Evolutionary conservation across 495 filamentous ascomycete species (phyloP).

Genomic region (Bombardia bombarda): DNA sequence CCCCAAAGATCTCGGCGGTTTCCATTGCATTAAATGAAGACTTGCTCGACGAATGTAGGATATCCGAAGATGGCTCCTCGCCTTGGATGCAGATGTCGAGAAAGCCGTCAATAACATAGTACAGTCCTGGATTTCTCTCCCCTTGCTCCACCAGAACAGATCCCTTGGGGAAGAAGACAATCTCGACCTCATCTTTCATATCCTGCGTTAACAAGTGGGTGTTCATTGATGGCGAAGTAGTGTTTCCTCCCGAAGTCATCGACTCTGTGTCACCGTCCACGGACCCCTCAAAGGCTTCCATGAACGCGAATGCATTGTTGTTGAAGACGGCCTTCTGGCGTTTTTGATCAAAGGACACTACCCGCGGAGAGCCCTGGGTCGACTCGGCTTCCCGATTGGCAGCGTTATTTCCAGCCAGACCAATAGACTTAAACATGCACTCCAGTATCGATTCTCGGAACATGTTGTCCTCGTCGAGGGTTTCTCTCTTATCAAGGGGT

Average conservation of each 20-base stretch:
- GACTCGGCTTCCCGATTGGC: slow-evolving; percentile 57
- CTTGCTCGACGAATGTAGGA: slow-evolving; percentile 25
- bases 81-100: slow-evolving; percentile 69
- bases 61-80: slow-evolving; percentile 26
- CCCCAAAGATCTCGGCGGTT: slow-evolving; percentile 20
- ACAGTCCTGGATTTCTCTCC: slow-evolving; percentile 88
- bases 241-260: slow-evolving; percentile 53
- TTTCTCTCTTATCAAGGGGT: slow-evolving; percentile 59
- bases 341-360: slow-evolving; percentile 78
- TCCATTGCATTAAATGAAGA: slow-evolving; percentile 28
- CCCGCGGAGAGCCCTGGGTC: slow-evolving; percentile 71
- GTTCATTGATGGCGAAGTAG: slow-evolving; percentile 31
- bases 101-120: slow-evolving; percentile 97
- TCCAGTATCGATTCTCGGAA: slow-evolving; percentile 89
- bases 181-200: slow-evolving; percentile 86
- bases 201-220: slow-evolving; percentile 56
- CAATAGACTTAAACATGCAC: slow-evolving; percentile 93
- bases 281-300: slow-evolving; percentile 80
- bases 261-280: slow-evolving; percentile 83
- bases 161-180: slow-evolving; percentile 92
- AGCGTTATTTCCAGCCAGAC: slow-evolving; percentile 61
- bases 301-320: slow-evolving; percentile 87
- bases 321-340: slow-evolving; percentile 75
- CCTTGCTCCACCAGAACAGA: slow-evolving; percentile 96
- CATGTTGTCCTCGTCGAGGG: slow-evolving; percentile 72